Conservation (phyloP, 306 rosid genomes). For the Luffa acutangula region DNA sequence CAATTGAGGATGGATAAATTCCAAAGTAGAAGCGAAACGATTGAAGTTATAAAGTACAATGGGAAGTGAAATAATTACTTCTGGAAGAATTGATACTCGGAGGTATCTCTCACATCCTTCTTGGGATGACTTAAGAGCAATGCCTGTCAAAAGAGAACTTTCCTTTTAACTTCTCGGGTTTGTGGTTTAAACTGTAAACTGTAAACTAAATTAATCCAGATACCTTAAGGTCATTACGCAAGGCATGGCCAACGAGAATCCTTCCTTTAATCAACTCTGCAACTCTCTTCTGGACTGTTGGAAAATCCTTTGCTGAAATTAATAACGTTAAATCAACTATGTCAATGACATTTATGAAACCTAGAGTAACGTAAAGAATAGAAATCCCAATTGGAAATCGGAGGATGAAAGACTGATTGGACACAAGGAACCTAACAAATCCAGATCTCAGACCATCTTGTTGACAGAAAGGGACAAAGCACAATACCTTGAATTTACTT, state of each 20-base stretch:
- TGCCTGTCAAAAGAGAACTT: slow-evolving; percentile 33
- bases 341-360: background rate
- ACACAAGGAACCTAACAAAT: background rate
- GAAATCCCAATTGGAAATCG: background rate
- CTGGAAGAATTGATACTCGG: slow-evolving; percentile 65
- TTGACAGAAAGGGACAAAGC: background rate
- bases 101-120: slow-evolving; percentile 69
- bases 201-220: background rate
- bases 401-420: background rate
- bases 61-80: slow-evolving; percentile 22
- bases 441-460: background rate
- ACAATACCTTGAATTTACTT: background rate
- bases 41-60: background rate
- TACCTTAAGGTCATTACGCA: slow-evolving; percentile 91
- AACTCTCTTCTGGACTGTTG: slow-evolving; percentile 64
- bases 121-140: slow-evolving; percentile 85
- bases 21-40: background rate
- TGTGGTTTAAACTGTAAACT: background rate
- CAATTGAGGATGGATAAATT: background rate
- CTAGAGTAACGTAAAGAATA: background rate
- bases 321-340: background rate
- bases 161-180: background rate
- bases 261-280: slow-evolving; percentile 72
- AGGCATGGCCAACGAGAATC: slow-evolving; percentile 89
- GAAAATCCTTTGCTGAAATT: slow-evolving; percentile 64